Conservation (phyloP, 345 rosid genomes). For the Brassica carinata region DNA sequence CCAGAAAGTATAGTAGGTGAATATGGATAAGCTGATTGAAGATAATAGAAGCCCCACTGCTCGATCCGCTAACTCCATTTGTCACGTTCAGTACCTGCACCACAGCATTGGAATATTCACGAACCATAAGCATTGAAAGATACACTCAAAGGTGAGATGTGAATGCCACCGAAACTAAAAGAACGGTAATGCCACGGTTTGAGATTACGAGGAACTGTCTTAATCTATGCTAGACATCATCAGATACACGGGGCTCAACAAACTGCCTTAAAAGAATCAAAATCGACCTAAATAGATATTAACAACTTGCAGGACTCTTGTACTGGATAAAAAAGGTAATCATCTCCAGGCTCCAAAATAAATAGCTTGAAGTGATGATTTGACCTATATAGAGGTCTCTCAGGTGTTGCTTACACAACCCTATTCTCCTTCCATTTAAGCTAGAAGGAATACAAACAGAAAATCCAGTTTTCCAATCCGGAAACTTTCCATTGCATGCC, state of each 20-base stretch:
- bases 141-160: background rate
- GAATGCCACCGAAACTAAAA: background rate
- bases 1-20: conserved; percentile 96
- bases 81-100: conserved; percentile 24
- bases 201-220: background rate
- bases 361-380: conserved; percentile 75
- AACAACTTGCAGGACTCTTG: conserved; percentile 22
- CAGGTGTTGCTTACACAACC: conserved; percentile 49
- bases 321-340: conserved; percentile 10
- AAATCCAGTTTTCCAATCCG: conserved; percentile 93
- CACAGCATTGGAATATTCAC: conserved; percentile 23
- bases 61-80: conserved; percentile 86
- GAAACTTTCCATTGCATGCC: conserved; percentile 92
- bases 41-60: conserved; percentile 79
- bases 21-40: conserved; percentile 69
- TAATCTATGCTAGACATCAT: conserved; percentile 2
- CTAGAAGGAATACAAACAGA: conserved; percentile 76
- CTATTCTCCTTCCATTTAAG: conserved; percentile 75
- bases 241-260: conserved; percentile 7
- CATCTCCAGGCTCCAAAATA: conserved; percentile 77
- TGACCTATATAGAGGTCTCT: conserved; percentile 67
- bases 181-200: conserved; percentile 15
- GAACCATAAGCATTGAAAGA: conserved; percentile 30
- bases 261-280: conserved; percentile 12
- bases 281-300: background rate